Evolutionary conservation across 148 eudicot genomes (phyloP).

Genomic region (Talinum fruticosum): DNA sequence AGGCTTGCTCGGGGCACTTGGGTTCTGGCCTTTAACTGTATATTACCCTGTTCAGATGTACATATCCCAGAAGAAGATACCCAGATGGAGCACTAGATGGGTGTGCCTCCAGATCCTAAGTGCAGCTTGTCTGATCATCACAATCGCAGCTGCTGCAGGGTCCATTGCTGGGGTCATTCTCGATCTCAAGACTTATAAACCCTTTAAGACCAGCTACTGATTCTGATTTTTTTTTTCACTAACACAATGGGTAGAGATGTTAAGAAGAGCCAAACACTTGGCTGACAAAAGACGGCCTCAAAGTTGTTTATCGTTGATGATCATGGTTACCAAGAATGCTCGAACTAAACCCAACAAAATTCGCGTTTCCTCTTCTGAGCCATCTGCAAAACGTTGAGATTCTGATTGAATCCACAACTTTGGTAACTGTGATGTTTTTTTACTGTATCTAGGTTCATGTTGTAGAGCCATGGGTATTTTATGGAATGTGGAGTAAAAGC

Average conservation of each 20-base stretch:
- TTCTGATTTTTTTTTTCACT: background rate
- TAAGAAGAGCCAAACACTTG: background rate
- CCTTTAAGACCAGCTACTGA: constrained; percentile 41
- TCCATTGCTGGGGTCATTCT: constrained; percentile 44
- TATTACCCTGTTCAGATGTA: constrained; percentile 54
- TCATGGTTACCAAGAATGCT: background rate
- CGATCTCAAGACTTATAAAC: constrained; percentile 46
- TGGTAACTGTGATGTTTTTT: background rate
- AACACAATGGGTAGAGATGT: constrained; percentile 8
- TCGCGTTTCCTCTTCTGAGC: too few species aligned
- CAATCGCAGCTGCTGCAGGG: constrained; percentile 51
- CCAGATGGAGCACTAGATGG: constrained; percentile 51
- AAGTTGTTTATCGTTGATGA: background rate
- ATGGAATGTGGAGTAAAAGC: constrained; percentile 5
- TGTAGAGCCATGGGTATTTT: background rate
- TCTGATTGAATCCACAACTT: background rate
- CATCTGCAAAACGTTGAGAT: background rate
- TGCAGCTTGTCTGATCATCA: constrained; percentile 40
- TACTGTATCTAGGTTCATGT: constrained; percentile 2
- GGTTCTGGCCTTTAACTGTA: constrained; percentile 62
- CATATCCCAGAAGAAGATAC: constrained; percentile 44
- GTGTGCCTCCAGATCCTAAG: constrained; percentile 42
- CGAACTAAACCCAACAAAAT: background rate
- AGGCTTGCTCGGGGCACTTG: constrained; percentile 52
- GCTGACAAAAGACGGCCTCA: background rate